Evolutionary conservation across 2,329 filamentous ascomycete genomes (phyloP), one percentile per base, ranked within the genome.

Genomic region (Rasamsonia emersonii): DNA sequence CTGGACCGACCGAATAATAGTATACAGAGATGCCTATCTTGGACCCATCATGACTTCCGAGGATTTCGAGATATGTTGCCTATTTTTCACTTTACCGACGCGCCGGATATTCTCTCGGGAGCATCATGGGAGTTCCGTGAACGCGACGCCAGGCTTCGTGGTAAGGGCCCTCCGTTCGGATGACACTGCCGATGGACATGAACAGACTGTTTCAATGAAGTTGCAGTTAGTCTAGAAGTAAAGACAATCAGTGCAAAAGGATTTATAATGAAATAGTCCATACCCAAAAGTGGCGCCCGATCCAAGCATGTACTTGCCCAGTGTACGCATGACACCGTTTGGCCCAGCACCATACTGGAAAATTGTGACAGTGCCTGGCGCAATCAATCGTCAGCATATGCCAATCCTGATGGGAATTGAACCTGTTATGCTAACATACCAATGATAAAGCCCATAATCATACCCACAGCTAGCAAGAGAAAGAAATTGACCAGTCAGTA

Each of bases 151-250:
- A 94, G 36, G 83, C 76, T 37, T 80, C 69, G 49, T 83, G 79
- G 21, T 82, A 78, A 25, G 85, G 84, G 43, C 84, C 78, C 49
- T 98, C 91, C 38, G 86, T 88, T 54, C 91, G 82, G 52, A 98
- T 95, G 26, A 93, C 88, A 49, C 86, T 94, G 47, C 91, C 91
- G 48, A 98, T 94, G 36, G 85, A 89, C 91, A 98, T 98, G 73
- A 98, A 98, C 67, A 96, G 95, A 33, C 74, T 78, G 45, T 30
- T 10, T 14, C n/a, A 4, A 19, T 33, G 13, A 31, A 44, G 29
- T 29, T 18, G 20, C 24, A 7, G 19, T 34, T 18, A 36, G 34
- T 10, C 4, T 17, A 10, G 20, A 18, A 26, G 24, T 27, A 39
- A 34, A 18, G 36, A 9, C 14, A 11, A 10, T 11, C 9, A 31